Evolutionary conservation across 2,329 filamentous ascomycete genomes (phyloP), one percentile per base, ranked within the genome.

Genomic region (Fusarium phyllophilum): DNA sequence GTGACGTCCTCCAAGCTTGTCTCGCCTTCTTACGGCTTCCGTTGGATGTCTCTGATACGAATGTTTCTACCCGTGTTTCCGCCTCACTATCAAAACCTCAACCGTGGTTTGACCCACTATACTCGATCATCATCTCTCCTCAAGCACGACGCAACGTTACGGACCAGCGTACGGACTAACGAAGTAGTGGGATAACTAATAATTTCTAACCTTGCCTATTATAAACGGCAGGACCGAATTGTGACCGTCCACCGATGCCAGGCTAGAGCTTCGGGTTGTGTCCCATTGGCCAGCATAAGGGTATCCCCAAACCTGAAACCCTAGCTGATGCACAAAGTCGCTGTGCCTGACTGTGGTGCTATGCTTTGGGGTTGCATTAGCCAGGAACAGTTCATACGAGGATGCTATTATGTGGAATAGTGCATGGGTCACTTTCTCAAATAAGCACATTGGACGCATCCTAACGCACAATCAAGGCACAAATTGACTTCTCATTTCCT

Each of bases 301-400:
- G 42, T 62, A 65, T 56, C 48, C 54, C 55, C 67, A 45, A 74
- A 79, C 78, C 79, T 82, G 81, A 82, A 82, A 82, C 81, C 48
- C 64, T 81, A 80, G 81, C 77, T 77, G 55, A 62, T 81, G 79
- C 80, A 82, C 77, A 81, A 81, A 80, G 66, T 60, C 44, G 26
- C 42, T 55, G 59, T 73, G 62, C 51, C 68, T 62, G 60, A 61
- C 49, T 46, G 61, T 69, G 55, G 69, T 73, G 65, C 56, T 77
- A 65, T 76, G 75, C 73, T 76, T 74, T 59, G 66, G 58, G 59
- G 75, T 78, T 78, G 77, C 77, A 78, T 78, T 78, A 78, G 77
- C 77, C 77, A 78, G 74, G 75, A 75, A 78, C 77, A 69, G 45
- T 72, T 66, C 72, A 73, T 70, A 58, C 59, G 61, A 67, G 54